Conservation (phyloP, 179 eudicot genomes). For the Sideroxylon spinosum region DNA sequence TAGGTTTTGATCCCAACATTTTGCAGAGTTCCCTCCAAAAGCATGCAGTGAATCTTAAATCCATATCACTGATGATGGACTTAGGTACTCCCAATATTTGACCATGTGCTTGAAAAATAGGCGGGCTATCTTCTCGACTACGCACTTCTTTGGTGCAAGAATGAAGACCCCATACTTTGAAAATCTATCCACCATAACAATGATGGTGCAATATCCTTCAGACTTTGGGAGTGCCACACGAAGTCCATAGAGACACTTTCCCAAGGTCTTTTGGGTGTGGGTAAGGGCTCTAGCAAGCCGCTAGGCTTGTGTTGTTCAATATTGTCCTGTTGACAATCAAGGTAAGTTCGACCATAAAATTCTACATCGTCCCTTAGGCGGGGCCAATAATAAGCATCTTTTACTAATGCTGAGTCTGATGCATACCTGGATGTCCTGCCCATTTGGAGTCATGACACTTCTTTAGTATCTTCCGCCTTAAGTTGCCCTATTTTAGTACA, state of each 20-base stretch:
- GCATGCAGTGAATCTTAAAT: neutral
- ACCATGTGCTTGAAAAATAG: conserved; percentile 18
- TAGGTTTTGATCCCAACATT: neutral
- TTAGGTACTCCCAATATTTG: conserved; percentile 20
- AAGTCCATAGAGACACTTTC: conserved; percentile 15
- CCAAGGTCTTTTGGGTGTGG: conserved; percentile 13
- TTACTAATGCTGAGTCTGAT: neutral
- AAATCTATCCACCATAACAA: conserved; percentile 19
- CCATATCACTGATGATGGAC: conserved; percentile 2
- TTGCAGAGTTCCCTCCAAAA: conserved; percentile 13
- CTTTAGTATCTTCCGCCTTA: neutral
- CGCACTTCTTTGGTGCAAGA: neutral
- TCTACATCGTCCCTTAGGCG: conserved; percentile 6
- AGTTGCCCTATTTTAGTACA: neutral
- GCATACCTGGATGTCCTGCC: conserved; percentile 16
- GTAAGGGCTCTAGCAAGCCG: conserved; percentile 18
- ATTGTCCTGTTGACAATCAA: conserved; percentile 28
- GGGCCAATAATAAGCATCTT: conserved; percentile 4
- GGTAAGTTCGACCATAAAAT: conserved; percentile 13
- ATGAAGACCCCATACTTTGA: conserved; percentile 18
- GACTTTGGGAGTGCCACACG: conserved; percentile 8
- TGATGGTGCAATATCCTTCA: conserved; percentile 2
- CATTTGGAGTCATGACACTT: conserved; percentile 20
- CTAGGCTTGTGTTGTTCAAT: neutral
- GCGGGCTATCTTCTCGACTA: neutral